Evolutionary conservation across 2,329 filamentous ascomycete genomes (phyloP).

Genomic region (Clonostachys sp.): DNA sequence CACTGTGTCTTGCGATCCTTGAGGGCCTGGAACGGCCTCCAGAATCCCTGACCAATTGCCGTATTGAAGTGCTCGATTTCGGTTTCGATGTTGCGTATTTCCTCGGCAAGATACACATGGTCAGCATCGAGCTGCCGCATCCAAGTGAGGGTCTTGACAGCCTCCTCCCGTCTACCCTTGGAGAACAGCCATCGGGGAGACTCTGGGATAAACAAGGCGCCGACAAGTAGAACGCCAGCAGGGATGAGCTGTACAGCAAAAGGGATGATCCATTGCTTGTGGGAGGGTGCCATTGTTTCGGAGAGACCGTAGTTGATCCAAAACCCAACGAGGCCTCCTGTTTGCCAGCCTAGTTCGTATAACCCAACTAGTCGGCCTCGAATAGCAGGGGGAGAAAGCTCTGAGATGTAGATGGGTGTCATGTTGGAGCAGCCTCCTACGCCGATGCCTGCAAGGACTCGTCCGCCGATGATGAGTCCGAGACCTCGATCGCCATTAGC

Average conservation of each 20-base stretch:
- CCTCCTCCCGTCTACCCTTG: conserved; percentile 55
- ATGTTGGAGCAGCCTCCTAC: conserved; percentile 61
- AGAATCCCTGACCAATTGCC: conserved; percentile 67
- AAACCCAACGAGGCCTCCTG: conserved; percentile 59
- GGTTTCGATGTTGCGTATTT: conserved; percentile 65
- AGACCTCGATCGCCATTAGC: conserved; percentile 57
- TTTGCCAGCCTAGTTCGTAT: conserved; percentile 63
- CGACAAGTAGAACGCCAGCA: conserved; percentile 55
- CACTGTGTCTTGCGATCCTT: conserved; percentile 56
- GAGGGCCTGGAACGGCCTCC: conserved; percentile 62
- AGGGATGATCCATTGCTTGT: conserved; percentile 59
- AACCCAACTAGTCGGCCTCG: conserved; percentile 62
- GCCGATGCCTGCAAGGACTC: conserved; percentile 59
- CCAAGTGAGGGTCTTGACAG: conserved; percentile 56
- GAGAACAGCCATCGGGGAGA: conserved; percentile 67
- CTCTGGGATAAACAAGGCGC: conserved; percentile 57
- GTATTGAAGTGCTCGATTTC: conserved; percentile 61
- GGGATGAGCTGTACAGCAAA: conserved; percentile 66
- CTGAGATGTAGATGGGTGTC: conserved; percentile 58
- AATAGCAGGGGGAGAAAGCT: conserved; percentile 56
- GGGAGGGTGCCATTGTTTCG: conserved; percentile 36
- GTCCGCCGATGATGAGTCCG: conserved; percentile 57
- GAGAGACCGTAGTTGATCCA: conserved; percentile 64
- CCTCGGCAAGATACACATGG: conserved; percentile 67
- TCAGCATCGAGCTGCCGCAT: conserved; percentile 52